Evolutionary conservation across 805 yeast species (phyloP).

Genomic region (Aciculoconidium aculeatum): DNA sequence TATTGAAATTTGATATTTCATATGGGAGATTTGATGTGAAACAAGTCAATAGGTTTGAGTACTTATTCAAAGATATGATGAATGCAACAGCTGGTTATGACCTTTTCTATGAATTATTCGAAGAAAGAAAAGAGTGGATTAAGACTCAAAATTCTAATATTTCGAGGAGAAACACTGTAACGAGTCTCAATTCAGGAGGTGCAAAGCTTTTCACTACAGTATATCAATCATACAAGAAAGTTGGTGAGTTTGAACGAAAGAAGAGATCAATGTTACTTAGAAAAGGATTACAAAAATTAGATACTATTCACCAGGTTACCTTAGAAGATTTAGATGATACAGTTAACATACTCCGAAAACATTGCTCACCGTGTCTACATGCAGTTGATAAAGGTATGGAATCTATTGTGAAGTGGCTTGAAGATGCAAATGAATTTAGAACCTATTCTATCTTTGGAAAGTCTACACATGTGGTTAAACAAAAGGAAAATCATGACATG

Average conservation of each 20-base stretch:
- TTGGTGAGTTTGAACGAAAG: constrained; percentile 22
- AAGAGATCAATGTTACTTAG: constrained; percentile 15
- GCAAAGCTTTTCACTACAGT: constrained; percentile 21
- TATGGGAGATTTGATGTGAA: constrained; percentile 23
- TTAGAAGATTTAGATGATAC: constrained; percentile 21
- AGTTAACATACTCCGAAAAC: constrained; percentile 14
- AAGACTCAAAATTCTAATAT: too few species aligned
- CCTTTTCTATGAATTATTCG: constrained; percentile 22
- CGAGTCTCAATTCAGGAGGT: constrained; percentile 10
- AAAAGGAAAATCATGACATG: constrained; percentile 11
- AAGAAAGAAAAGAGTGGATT: constrained; percentile 21
- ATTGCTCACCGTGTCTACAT: constrained; percentile 13
- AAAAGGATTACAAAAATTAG: constrained; percentile 12
- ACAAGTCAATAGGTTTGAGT: constrained; percentile 21
- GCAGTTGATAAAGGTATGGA: constrained; percentile 13
- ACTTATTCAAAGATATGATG: constrained; percentile 17
- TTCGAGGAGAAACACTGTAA: constrained; percentile 1
- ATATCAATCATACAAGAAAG: constrained; percentile 23
- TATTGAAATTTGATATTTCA: constrained; percentile 19
- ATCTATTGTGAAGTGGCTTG: constrained; percentile 19
- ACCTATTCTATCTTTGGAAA: constrained; percentile 11
- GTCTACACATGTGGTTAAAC: constrained; percentile 10
- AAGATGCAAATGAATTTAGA: constrained; percentile 24
- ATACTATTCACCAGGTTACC: constrained; percentile 10
- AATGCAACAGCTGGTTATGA: constrained; percentile 19